Base-by-base conservation (phyloP, 176 grass and related monocot species). In the Triticum timopheevii region DNA sequence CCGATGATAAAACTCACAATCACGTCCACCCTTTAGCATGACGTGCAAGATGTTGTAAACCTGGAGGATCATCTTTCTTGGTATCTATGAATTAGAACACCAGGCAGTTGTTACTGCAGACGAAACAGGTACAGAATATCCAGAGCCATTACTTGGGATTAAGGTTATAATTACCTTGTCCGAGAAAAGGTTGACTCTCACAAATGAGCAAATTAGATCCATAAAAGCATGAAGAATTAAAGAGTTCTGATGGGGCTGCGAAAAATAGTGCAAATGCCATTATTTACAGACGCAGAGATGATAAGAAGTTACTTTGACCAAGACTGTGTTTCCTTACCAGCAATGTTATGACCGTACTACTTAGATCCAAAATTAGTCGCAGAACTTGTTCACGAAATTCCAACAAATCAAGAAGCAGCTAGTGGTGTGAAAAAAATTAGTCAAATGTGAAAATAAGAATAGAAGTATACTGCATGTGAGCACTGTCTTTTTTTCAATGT, bases 31-130 rank as follows among this genome's bases (percentile, higher is more conserved):
- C 89, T 96, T 98, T 85, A 92, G 86, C 90, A 96, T 96, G 61
- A 81, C 84, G 23, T 98, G 90, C 87, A 98, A 94, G 63, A 98
- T 80, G 61, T 98, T 98, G 85, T 98, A 98, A 73, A 96, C 82
- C 78, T 98, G 96, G 15, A 98, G 92, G 82, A 98, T 94, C 96
- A 98, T 98, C 91, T 98, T 98, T 91, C 96, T 96, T 86, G 96
- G 96, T 86, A 98, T 91, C 96, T 98, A 85, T 27, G 82, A 92
- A 86, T 69, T 58, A 87, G 65, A 76, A 80, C 9, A 30, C 65
- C 42, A 83, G 20, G 59, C 62, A 31, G 54, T 36, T 10, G 54
- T 85, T 63, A 61, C 64, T 59, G 71, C 35, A 86, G 74, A 75
- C 31, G 11, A 49, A 67, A 7, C 11, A 7, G 8, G 27, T 68